A percentile compares a stretch with the other conserved stretches of the same genome.
These are phyloP conservation scores for Simplicillium aogashimaense DNA, from an alignment of 2,329 filamentous ascomycete species.

Conservation along the genomic window DNA sequence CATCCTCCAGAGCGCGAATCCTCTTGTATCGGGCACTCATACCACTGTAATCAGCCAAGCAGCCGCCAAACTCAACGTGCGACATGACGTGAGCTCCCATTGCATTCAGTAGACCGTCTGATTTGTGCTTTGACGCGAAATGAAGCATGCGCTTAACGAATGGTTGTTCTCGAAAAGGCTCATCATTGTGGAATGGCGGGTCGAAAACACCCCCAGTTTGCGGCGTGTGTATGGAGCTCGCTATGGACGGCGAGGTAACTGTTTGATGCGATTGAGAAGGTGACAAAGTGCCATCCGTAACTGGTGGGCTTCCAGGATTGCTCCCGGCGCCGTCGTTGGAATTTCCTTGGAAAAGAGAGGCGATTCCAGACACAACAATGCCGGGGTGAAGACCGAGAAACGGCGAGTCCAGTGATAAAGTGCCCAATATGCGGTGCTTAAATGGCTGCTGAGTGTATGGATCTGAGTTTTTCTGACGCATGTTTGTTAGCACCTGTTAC, in stretches of 20 bases:
- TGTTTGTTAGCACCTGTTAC: constrained; percentile 3
- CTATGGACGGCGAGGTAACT: neutral
- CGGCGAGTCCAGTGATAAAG: constrained; percentile 75
- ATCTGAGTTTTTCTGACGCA: constrained; percentile 20
- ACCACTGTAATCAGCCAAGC: constrained; percentile 65
- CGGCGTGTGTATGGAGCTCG: constrained; percentile 1
- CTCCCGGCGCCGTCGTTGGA: constrained; percentile 10
- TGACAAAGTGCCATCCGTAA: neutral
- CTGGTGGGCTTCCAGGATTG: neutral
- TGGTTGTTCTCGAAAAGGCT: constrained; percentile 56
- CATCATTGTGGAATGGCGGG: constrained; percentile 66
- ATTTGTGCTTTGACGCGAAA: constrained; percentile 71
- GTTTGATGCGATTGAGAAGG: constrained; percentile 2
- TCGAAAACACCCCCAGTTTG: constrained; percentile 58
- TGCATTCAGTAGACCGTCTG: constrained; percentile 59
- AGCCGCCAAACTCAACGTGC: constrained; percentile 74
- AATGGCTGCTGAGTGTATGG: constrained; percentile 32
- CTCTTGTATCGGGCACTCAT: constrained; percentile 61
- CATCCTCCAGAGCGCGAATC: constrained; percentile 62
- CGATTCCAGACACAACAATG: constrained; percentile 71
- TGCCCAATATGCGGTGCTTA: constrained; percentile 69
- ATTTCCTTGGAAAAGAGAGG: constrained; percentile 58
- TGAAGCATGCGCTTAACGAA: constrained; percentile 60
- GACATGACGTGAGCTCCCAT: constrained; percentile 66
- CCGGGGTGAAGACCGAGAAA: constrained; percentile 85